These are phyloP conservation scores for Aureobasidium sp. DNA, from an alignment of 2,329 filamentous ascomycete species.

Conservation along the genomic window DNA sequence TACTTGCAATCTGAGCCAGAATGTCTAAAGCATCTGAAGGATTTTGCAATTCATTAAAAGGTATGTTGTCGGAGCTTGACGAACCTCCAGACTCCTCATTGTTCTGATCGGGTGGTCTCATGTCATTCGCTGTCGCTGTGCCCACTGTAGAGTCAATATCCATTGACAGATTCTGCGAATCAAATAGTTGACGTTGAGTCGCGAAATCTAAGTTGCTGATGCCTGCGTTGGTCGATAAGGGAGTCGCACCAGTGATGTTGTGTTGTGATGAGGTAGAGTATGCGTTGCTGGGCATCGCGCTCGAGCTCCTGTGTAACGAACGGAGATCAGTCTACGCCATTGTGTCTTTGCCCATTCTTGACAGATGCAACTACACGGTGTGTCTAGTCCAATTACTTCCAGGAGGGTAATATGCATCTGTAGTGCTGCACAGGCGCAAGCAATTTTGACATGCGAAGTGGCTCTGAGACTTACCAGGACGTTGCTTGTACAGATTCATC, in stretches of 20 bases:
- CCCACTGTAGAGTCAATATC: slow-evolving; percentile 21
- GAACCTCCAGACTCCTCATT: slow-evolving; percentile 18
- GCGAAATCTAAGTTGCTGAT: slow-evolving; percentile 6
- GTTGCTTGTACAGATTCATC: not conserved
- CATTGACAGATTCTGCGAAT: slow-evolving; percentile 20
- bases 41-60: slow-evolving; percentile 40
- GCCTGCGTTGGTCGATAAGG: not conserved
- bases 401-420: not conserved
- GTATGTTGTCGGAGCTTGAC: slow-evolving; percentile 25
- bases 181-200: not conserved
- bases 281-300: slow-evolving; percentile 20
- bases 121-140: slow-evolving; percentile 14
- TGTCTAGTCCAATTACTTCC: not conserved
- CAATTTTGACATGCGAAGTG: not conserved
- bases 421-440: not conserved
- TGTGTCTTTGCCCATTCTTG: not conserved
- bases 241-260: not conserved
- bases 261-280: slow-evolving; percentile 14
- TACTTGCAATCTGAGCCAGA: slow-evolving; percentile 39
- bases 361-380: not conserved
- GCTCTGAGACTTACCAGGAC: not conserved
- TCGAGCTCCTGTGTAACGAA: slow-evolving; percentile 15
- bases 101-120: slow-evolving; percentile 13
- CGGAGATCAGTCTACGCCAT: slow-evolving; percentile 16
- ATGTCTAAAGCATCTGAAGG: slow-evolving; percentile 44